A percentile compares a stretch with the other conserved stretches of the same genome.
Conservation (phyloP, 2,329 filamentous ascomycete genomes). For the Didymella keratinophila region DNA sequence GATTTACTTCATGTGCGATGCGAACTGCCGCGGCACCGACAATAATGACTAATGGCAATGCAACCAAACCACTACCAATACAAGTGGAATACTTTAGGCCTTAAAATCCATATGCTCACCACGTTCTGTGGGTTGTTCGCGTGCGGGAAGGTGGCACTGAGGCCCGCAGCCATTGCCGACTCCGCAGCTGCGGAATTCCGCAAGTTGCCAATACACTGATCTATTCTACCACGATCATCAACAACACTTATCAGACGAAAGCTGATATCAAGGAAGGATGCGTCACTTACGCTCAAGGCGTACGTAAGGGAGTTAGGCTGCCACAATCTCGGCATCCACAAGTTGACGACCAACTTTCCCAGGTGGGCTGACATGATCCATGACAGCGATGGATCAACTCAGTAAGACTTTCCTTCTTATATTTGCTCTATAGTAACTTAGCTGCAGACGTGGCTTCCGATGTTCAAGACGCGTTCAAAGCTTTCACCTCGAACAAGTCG, state of each 20-base stretch:
- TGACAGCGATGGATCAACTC: neutral
- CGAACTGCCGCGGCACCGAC: neutral
- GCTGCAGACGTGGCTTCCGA: neutral
- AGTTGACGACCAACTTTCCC: neutral
- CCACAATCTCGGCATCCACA: neutral
- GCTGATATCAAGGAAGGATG: neutral
- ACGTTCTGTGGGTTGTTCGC: neutral
- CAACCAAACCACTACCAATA: neutral
- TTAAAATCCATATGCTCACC: neutral
- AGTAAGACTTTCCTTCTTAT: neutral
- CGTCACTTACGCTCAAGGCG: neutral
- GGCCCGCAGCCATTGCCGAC: neutral
- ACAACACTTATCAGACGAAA: neutral
- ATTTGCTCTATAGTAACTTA: neutral
- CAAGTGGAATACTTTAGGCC: neutral
- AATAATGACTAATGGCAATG: conserved; percentile 7
- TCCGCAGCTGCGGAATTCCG: neutral
- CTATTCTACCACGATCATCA: neutral
- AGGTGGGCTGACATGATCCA: neutral
- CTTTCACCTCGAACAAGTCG: conserved; percentile 19
- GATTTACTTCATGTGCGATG: neutral
- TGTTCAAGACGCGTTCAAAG: conserved; percentile 17
- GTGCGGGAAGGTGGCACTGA: neutral
- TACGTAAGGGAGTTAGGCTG: neutral
- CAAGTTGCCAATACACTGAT: neutral